Conservation (phyloP, 768 basidiomycete species). For the Leccinum imitatum region DNA sequence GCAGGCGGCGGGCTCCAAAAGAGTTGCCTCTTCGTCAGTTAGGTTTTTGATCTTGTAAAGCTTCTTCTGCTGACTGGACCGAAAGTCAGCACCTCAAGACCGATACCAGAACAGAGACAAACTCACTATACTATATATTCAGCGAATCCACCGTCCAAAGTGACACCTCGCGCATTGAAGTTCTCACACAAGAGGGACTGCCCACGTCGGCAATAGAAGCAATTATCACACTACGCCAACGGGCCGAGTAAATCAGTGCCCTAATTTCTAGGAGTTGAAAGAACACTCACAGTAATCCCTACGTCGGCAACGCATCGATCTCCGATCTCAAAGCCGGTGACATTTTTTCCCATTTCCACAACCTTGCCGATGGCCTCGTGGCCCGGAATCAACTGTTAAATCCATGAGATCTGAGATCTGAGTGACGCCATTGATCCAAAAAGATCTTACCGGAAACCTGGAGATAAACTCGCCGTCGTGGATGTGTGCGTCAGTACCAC, state of each 20-base stretch:
- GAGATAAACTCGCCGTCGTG: conserved; percentile 67
- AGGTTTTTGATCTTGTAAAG: conserved; percentile 88
- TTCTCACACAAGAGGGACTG: conserved; percentile 80
- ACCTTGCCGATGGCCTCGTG: conserved; percentile 75
- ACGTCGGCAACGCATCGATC: conserved; percentile 88
- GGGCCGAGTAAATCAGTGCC: conserved; percentile 2
- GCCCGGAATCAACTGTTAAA: conserved; percentile 63
- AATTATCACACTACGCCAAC: conserved; percentile 64
- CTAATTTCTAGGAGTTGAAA: background rate
- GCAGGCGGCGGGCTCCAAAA: conserved; percentile 88
- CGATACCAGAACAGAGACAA: background rate
- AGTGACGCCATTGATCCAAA: conserved; percentile 23
- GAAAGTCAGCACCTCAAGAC: background rate
- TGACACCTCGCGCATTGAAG: conserved; percentile 79
- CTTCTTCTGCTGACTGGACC: conserved; percentile 61
- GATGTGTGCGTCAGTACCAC: conserved; percentile 64
- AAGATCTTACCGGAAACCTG: conserved; percentile 47
- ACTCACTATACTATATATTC: conserved; percentile 84
- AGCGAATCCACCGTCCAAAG: conserved; percentile 82
- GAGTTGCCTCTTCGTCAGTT: conserved; percentile 82
- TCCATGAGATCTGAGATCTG: conserved; percentile 10
- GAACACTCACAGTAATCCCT: conserved; percentile 55
- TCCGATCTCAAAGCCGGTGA: conserved; percentile 71
- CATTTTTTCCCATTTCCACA: conserved; percentile 75
- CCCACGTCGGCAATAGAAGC: conserved; percentile 89